A percentile compares a stretch with the other conserved stretches of the same genome.
Evolutionary conservation across 2,329 filamentous ascomycete genomes (phyloP).

Genomic region (Ambrosiella beaveri): DNA sequence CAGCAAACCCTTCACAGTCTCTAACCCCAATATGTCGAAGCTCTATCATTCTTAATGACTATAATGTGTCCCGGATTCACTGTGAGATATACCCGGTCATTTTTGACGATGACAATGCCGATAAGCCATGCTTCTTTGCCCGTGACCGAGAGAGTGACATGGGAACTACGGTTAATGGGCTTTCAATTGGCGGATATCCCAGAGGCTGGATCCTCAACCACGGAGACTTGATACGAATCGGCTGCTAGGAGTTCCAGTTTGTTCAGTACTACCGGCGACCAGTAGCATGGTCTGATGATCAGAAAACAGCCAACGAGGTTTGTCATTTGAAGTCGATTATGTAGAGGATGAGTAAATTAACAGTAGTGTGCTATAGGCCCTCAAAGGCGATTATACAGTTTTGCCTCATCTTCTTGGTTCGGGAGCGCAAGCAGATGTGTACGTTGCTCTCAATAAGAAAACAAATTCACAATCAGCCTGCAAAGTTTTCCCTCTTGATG

Average conservation of each 20-base stretch:
- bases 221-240: slow-evolving; percentile 31
- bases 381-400: slow-evolving; percentile 21
- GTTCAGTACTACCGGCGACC: slow-evolving; percentile 16
- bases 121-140: slow-evolving; percentile 27
- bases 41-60: slow-evolving; percentile 4
- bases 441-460: slow-evolving; percentile 27
- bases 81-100: slow-evolving; percentile 12
- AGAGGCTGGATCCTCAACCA: slow-evolving; percentile 31
- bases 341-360: background rate
- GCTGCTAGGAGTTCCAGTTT: slow-evolving; percentile 23
- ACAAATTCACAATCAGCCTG: slow-evolving; percentile 48
- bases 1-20: background rate
- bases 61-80: slow-evolving; percentile 10
- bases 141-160: slow-evolving; percentile 37
- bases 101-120: slow-evolving; percentile 1
- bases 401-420: slow-evolving; percentile 22
- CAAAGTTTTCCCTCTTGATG: slow-evolving; percentile 27
- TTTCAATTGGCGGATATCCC: slow-evolving; percentile 25
- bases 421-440: slow-evolving; percentile 23
- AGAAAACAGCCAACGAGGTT: slow-evolving; percentile 4
- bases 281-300: background rate
- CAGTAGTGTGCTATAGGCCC: slow-evolving; percentile 15
- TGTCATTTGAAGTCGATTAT: background rate
- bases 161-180: slow-evolving; percentile 35
- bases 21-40: background rate